These are phyloP conservation scores for Ogataea siamensis DNA, from an alignment of 805 yeast genomes.

Conservation along the genomic window DNA sequence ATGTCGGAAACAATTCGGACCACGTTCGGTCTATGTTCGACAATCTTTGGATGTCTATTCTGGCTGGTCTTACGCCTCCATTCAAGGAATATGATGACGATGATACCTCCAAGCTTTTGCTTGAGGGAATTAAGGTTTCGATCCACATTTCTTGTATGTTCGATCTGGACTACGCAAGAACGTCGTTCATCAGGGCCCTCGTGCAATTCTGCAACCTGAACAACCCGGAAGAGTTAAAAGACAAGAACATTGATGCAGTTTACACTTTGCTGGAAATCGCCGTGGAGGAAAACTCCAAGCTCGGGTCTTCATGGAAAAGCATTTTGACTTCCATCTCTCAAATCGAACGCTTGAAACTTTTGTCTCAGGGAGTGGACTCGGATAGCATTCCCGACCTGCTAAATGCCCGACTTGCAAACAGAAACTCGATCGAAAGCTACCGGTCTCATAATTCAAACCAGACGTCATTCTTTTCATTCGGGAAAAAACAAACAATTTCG, in stretches of 20 bases:
- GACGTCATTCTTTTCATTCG: constrained; percentile 56
- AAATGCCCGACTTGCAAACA: constrained; percentile 64
- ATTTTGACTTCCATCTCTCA: constrained; percentile 82
- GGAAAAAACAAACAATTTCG: constrained; percentile 49
- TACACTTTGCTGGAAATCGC: constrained; percentile 73
- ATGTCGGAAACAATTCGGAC: constrained; percentile 61
- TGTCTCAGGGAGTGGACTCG: constrained; percentile 84
- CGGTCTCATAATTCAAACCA: constrained; percentile 38
- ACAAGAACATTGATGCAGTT: constrained; percentile 81
- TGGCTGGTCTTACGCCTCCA: constrained; percentile 93
- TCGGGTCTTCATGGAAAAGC: constrained; percentile 81
- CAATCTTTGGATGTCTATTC: constrained; percentile 92
- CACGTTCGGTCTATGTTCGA: constrained; percentile 94
- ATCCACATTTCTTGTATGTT: constrained; percentile 82
- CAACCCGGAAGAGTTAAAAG: constrained; percentile 72
- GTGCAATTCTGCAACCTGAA: constrained; percentile 82
- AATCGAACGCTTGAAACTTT: constrained; percentile 83
- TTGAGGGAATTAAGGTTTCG: constrained; percentile 84
- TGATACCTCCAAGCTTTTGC: constrained; percentile 62
- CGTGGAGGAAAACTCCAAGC: constrained; percentile 69
- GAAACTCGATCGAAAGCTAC: constrained; percentile 53
- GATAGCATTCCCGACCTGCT: constrained; percentile 82
- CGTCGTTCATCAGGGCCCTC: constrained; percentile 86
- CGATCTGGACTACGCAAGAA: constrained; percentile 78
- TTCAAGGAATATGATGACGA: constrained; percentile 83